Evolutionary conservation across 1,284 basidiomycete genomes (phyloP).

Genomic region (Bjerkandera adusta): DNA sequence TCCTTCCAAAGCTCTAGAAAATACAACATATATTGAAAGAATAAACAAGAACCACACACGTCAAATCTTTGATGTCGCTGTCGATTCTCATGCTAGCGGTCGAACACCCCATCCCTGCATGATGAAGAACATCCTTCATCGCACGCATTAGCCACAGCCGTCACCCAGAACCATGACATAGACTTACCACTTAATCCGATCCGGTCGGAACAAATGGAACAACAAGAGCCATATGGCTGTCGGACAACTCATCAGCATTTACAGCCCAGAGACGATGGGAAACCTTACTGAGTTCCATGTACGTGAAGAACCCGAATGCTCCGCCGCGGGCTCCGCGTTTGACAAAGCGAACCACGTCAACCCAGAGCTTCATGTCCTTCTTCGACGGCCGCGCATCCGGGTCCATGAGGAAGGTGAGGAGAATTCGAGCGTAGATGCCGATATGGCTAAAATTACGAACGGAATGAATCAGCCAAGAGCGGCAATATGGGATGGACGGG

Average conservation of each 20-base stretch:
- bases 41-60: no score
- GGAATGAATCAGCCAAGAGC: background rate
- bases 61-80: no score
- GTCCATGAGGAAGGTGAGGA: slow-evolving; percentile 58
- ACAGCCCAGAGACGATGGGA: background rate
- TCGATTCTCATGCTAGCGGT: slow-evolving; percentile 12
- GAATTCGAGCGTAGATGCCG: slow-evolving; percentile 56
- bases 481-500: background rate
- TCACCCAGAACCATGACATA: background rate
- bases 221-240: slow-evolving; percentile 47
- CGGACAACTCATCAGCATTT: background rate
- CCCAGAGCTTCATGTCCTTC: slow-evolving; percentile 65
- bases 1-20: no score
- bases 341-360: slow-evolving; percentile 56
- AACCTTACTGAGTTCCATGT: slow-evolving; percentile 53
- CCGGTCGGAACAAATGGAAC: slow-evolving; percentile 46
- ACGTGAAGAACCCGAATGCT: slow-evolving; percentile 62
- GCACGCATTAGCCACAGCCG: slow-evolving; percentile 3
- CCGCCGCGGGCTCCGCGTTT: slow-evolving; percentile 55
- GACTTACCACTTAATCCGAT: slow-evolving; percentile 43
- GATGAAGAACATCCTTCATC: slow-evolving; percentile 42
- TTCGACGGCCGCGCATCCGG: slow-evolving; percentile 45
- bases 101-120: slow-evolving; percentile 48
- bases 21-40: no score
- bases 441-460: slow-evolving; percentile 40